These are phyloP conservation scores for Beauveria sp. DNA, from an alignment of 2,329 filamentous ascomycete species.

Conservation along the genomic window DNA sequence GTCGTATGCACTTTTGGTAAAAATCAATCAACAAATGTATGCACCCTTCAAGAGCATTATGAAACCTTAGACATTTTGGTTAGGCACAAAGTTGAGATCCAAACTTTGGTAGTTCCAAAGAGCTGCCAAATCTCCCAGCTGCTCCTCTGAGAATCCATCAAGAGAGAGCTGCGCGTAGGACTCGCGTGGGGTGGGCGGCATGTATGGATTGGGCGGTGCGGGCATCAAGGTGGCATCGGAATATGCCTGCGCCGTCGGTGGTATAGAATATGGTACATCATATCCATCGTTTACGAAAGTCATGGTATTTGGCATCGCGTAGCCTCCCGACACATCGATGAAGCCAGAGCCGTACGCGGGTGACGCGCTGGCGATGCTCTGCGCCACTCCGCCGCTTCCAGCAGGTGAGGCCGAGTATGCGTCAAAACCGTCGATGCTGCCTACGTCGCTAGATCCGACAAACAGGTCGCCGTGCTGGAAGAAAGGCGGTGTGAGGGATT, in stretches of 20 bases:
- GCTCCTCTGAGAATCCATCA: constrained; percentile 23
- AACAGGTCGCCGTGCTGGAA: not conserved
- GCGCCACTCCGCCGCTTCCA: not conserved
- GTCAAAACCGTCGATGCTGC: constrained; percentile 8
- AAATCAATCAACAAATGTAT: not conserved
- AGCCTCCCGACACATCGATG: not conserved
- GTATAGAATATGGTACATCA: constrained; percentile 1
- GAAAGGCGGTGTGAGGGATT: constrained; percentile 13
- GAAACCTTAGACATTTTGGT: not conserved
- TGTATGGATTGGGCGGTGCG: constrained; percentile 8
- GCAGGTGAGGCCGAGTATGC: not conserved
- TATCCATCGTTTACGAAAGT: not conserved
- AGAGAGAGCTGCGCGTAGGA: constrained; percentile 16
- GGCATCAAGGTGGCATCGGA: not conserved
- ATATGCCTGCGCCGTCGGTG: not conserved
- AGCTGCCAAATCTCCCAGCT: constrained; percentile 25
- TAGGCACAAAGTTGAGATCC: constrained; percentile 21
- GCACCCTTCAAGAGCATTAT: not conserved
- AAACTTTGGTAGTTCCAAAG: constrained; percentile 29
- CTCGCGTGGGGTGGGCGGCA: constrained; percentile 13
- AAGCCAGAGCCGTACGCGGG: constrained; percentile 1
- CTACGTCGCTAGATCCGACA: constrained; percentile 7
- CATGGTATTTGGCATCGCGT: not conserved
- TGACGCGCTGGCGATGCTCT: not conserved
- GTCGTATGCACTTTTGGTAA: not conserved